Evolutionary conservation across 1,284 basidiomycete genomes (phyloP).

Genomic region (Leccinum subrobustum): DNA sequence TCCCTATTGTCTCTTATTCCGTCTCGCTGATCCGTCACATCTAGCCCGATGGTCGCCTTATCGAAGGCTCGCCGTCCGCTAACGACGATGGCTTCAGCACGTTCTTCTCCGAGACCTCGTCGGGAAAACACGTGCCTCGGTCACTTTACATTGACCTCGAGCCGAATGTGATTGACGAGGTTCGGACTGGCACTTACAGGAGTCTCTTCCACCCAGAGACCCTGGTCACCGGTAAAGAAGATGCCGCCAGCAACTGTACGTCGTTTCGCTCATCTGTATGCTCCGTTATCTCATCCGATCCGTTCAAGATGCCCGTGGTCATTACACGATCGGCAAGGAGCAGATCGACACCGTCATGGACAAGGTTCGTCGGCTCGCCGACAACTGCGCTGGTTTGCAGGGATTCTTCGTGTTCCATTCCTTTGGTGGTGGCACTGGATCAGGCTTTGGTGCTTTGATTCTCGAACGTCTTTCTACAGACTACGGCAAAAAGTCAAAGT

Average conservation of each 20-base stretch:
- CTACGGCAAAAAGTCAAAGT: conserved; percentile 99
- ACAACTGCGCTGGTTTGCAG: conserved; percentile 97
- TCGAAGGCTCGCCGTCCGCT: conserved; percentile 67
- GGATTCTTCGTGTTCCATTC: conserved; percentile 99
- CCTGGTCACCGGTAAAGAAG: conserved; percentile 97
- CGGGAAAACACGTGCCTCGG: conserved; percentile 97
- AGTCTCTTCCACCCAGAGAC: conserved; percentile 99
- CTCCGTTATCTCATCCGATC: not conserved
- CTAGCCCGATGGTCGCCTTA: conserved; percentile 81
- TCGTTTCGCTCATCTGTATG: not conserved
- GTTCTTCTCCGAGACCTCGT: conserved; percentile 91
- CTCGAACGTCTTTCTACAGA: conserved; percentile 97
- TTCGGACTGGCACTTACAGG: conserved; percentile 93
- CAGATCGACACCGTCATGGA: conserved; percentile 92
- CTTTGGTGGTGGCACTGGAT: conserved; percentile 99
- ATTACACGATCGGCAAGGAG: conserved; percentile 98
- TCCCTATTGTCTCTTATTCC: conserved; percentile 1
- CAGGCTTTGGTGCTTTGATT: conserved; percentile 97
- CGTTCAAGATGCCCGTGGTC: conserved; percentile 85
- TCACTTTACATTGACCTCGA: conserved; percentile 98
- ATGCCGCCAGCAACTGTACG: conserved; percentile 97
- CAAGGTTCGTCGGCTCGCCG: conserved; percentile 93
- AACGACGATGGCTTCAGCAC: conserved; percentile 95
- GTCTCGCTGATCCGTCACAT: conserved; percentile 17
- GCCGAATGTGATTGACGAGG: conserved; percentile 97